Evolutionary conservation across 768 basidiomycete genomes (phyloP), one percentile per base, ranked within the genome.

Genomic region (Tricholoma furcatifolium): DNA sequence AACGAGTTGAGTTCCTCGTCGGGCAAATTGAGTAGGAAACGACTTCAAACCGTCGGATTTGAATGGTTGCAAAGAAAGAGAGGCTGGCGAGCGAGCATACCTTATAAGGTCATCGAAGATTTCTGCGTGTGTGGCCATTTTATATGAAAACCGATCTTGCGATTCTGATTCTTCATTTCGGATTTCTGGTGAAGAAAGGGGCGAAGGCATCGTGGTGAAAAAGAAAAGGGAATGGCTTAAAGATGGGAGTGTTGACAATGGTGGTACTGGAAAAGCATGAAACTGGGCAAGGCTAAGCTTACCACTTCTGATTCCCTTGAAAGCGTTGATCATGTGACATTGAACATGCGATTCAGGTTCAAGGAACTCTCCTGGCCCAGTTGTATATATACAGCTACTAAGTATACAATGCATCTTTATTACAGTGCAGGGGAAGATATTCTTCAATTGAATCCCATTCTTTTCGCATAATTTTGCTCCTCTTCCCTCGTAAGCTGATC

Each of bases 1-100:
- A 96, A 77, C 14, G 90, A 93, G 44, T 83, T 82, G 51, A 96
- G 82, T 73, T 99, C 97, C 66, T 91, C 88, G 58, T 90, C 87
- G 18, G 97, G 96, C 55, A 99, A 83, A 70, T 98, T 98, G 60
- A 98, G 80, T 60, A 99, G 91, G 68, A 98, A 98, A 46, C 97
- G 92, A 68, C 93, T 96, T 58, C 24, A 31, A 45, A 14, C 44
- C 20, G 63, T 54, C 20, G 36, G 50, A 49, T 59, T 32, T 40
- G 32, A 17, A 38, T 31, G 21, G n/a, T 27, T 55, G 42, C 50
- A 47, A 43, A 42, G 39, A 43, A 23, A 56, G 31, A 51, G 34
- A 18, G 36, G 14, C 5, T 38, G 36, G 36, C 12, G n/a, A 38
- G 18, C 4, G 41, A 41, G 63, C 60, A 53, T 52, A 89, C 92